Base-by-base conservation (phyloP, 2,329 filamentous ascomycete species). In the Hymenoscyphus repandus region DNA sequence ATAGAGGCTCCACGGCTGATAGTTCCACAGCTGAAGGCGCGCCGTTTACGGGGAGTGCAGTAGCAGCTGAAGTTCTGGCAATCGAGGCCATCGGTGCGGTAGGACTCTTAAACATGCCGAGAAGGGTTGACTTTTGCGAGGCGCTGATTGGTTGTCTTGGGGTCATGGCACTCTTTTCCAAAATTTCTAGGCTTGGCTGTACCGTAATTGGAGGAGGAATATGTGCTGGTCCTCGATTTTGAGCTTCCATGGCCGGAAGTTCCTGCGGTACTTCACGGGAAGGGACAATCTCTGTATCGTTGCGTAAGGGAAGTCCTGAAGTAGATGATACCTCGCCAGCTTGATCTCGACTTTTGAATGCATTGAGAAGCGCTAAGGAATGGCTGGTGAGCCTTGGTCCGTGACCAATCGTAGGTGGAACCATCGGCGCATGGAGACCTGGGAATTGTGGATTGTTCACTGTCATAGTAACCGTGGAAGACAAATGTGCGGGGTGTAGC, bases 311-410 rank as follows among this genome's bases (percentile, higher is more conserved):
- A 12, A 55, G 50, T 22, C 59, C 49, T n/a, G 53, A 18, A 18
- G 38, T 34, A 43, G 49, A 44, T 43, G 34, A 17, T 22, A 50
- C 51, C 36, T 44, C 48, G 32, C 38, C 46, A 10, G 48, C 53
- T 41, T 52, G 50, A 54, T 65, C 63, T 12, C 53, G 59, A 34
- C 42, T 56, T 45, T 65, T 76, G 62, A 76, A 75, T 1, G 71
- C 71, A 55, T 72, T 72, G 18, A 76, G 65, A 13, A 76, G 66
- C 9, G 70, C 66, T 56, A 74, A 64, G 3, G 72, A 73, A 45
- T 74, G 70, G 9, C 67, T 69, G 33, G 66, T 72, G 10, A 76
- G 64, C 30, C 68, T 62, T 36, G 62, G 58, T 17, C 55, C 45
- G 32, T 60, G 55, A 20, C 60, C 60, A 31, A 50, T 52, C 3